A percentile compares a stretch with the other conserved stretches of the same genome.
Evolutionary conservation across 208 protist genomes (phyloP).

Genomic region (Trypanosoma lewisi): DNA sequence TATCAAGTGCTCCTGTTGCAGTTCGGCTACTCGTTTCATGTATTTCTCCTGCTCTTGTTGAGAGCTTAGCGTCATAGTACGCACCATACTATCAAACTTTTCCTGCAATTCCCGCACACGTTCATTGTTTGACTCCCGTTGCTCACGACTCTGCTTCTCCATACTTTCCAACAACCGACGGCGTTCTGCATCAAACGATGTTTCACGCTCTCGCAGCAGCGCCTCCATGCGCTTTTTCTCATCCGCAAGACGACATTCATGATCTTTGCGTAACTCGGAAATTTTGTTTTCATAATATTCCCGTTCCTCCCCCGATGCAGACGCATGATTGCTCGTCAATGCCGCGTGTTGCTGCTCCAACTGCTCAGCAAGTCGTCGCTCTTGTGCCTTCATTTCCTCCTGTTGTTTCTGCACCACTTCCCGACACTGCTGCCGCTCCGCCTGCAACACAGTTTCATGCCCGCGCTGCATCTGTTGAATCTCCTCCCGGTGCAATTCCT

Average conservation of each 20-base stretch:
- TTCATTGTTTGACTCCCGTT: background rate
- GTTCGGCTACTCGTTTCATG: constrained; percentile 4
- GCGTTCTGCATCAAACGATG: constrained; percentile 8
- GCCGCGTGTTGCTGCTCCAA: constrained; percentile 16
- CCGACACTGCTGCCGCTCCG: constrained; percentile 18
- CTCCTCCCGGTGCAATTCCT: constrained; percentile 17
- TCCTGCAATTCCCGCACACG: constrained; percentile 14
- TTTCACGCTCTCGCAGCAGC: constrained; percentile 6
- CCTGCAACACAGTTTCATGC: background rate
- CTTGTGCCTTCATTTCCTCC: constrained; percentile 3
- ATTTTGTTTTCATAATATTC: constrained; percentile 15
- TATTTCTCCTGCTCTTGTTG: constrained; percentile 9
- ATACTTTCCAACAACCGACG: constrained; percentile 10
- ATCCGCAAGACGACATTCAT: constrained; percentile 11
- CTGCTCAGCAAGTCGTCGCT: constrained; percentile 21
- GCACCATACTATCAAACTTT: constrained; percentile 1
- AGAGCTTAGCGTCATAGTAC: background rate
- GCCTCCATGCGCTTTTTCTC: constrained; percentile 6
- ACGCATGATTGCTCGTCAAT: constrained; percentile 9
- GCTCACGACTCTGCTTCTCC: constrained; percentile 10
- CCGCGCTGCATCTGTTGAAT: constrained; percentile 3
- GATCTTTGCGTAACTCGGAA: constrained; percentile 11
- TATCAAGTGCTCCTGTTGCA: constrained; percentile 6
- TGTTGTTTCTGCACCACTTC: constrained; percentile 7
- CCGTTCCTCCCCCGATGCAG: constrained; percentile 19